phyloP scores from a whole-genome alignment of 2,329 filamentous ascomycete genomes.

The Calonectria ilicicola region DNA sequence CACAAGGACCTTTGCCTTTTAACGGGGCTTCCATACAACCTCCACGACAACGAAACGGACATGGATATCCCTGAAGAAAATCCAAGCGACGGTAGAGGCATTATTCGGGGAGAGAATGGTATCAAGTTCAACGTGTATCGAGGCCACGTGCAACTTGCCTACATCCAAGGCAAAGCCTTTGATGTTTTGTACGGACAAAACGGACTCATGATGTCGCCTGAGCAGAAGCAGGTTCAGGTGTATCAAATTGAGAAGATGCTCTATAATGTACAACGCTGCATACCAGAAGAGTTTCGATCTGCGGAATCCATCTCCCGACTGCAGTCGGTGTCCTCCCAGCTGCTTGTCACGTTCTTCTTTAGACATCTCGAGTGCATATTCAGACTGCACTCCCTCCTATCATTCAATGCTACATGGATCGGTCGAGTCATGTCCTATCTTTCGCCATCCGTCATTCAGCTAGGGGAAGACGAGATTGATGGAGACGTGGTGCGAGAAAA shows the following conservation, averaged over 20 bases:
- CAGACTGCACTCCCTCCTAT: conserved; percentile 30
- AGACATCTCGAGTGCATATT: conserved; percentile 33
- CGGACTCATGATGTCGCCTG: neutral
- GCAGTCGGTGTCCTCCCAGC: neutral
- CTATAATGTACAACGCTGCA: conserved; percentile 19
- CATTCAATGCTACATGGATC: conserved; percentile 34
- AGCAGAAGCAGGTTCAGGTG: neutral
- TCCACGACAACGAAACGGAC: conserved; percentile 51
- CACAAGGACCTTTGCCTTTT: conserved; percentile 49
- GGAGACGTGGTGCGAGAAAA: conserved; percentile 18
- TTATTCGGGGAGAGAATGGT: conserved; percentile 9
- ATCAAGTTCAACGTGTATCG: conserved; percentile 30
- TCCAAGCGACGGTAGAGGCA: conserved; percentile 13
- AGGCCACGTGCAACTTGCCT: conserved; percentile 28
- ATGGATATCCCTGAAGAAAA: conserved; percentile 39
- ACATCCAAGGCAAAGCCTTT: conserved; percentile 33
- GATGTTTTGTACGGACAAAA: conserved; percentile 32
- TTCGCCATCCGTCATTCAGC: conserved; percentile 27
- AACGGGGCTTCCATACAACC: conserved; percentile 47
- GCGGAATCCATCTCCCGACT: conserved; percentile 13
- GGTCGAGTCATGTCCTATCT: conserved; percentile 31
- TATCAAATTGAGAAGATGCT: conserved; percentile 25
- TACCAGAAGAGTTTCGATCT: conserved; percentile 20
- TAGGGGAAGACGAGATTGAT: conserved; percentile 22
- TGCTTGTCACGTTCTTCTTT: conserved; percentile 29